phyloP scores from a whole-genome alignment of 768 basidiomycete genomes.

The Suillus subaureus region DNA sequence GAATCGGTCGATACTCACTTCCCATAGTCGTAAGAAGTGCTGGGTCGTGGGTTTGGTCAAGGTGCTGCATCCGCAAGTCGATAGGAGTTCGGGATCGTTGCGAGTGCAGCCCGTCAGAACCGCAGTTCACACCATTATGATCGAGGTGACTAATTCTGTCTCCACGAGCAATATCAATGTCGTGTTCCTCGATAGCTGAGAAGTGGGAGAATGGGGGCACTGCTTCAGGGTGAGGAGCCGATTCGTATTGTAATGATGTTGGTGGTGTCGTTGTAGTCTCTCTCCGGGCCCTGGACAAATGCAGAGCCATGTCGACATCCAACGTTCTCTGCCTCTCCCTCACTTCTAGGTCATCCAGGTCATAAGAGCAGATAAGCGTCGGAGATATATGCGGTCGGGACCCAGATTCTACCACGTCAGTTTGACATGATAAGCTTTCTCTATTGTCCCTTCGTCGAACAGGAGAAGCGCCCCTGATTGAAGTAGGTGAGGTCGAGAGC shows the following conservation, averaged over 20 bases:
- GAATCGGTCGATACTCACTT: slow-evolving; percentile 24
- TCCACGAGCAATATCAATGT: slow-evolving; percentile 43
- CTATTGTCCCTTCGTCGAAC: slow-evolving; percentile 36
- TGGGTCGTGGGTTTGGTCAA: slow-evolving; percentile 52
- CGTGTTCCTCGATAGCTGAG: slow-evolving; percentile 53
- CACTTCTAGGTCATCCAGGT: slow-evolving; percentile 72
- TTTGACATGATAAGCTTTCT: slow-evolving; percentile 41
- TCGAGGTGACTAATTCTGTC: slow-evolving; percentile 21
- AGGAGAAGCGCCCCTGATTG: slow-evolving; percentile 42
- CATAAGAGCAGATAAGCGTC: slow-evolving; percentile 59
- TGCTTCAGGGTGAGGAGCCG: slow-evolving; percentile 30
- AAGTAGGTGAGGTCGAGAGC: slow-evolving; percentile 46
- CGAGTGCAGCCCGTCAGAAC: slow-evolving; percentile 11
- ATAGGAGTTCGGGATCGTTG: slow-evolving; percentile 17
- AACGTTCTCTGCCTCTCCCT: slow-evolving; percentile 89
- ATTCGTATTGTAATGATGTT: slow-evolving; percentile 35
- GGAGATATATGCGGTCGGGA: slow-evolving; percentile 60
- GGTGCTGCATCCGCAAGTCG: slow-evolving; percentile 38
- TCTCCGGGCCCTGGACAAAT: slow-evolving; percentile 70
- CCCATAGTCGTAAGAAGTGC: slow-evolving; percentile 40
- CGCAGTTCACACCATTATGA: slow-evolving; percentile 13
- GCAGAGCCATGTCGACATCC: slow-evolving; percentile 93
- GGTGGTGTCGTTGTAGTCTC: slow-evolving; percentile 49
- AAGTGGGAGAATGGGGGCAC: slow-evolving; percentile 42
- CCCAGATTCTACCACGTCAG: slow-evolving; percentile 42